Evolutionary conservation across 768 basidiomycete species (phyloP), one percentile per base, ranked within the genome.

Genomic region (Dictyophora rubrovolvata): DNA sequence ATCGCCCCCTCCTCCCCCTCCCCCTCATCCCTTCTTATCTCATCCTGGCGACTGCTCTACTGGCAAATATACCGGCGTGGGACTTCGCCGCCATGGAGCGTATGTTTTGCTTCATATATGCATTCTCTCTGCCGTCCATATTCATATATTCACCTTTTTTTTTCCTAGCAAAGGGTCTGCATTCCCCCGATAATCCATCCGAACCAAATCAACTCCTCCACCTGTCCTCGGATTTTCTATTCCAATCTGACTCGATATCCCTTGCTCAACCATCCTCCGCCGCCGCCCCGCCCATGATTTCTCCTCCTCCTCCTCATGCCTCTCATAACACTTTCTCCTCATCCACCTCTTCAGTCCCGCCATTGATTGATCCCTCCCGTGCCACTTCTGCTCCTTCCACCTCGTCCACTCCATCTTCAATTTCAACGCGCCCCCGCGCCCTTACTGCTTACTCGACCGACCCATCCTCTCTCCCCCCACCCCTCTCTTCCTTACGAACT

Each of bases 391-490:
- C 56, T 23, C 28, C 56, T 18, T 58, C 56, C 21, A 51, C 28
- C n/a, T 47, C 23, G 4, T 28, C 48, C 57, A 23, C 57, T 20
- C 42, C 52, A 20, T 20, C 57, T 14, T 35, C 53, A 16, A 18
- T 33, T 21, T 21, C 18, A 5, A 33, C 48, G 8, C 56, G 56
- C 17, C 56, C 56, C 22, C 56, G 56, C 23, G 18, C 56, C 28
- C 48, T 58, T 47, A 60, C 28, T 3, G 7, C 58, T 22, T 52
- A 53, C 7, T 50, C 55, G 35, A 22, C 60, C 12, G 46, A 18
- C 16, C 42, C 74, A 33, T 74, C 75, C 4, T 74, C 77, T 11
- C 51, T 14, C 69, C 74, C 17, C 10, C 18, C 59, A 20, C 17
- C 34, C 34, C 53, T 37, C 59, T 18, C 22, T 23, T 52, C 16